Percentiles rank a stretch among this genome's conserved stretches.
Evolutionary conservation across 106 monocot species (phyloP).

Genomic region (Dioscorea alata): DNA sequence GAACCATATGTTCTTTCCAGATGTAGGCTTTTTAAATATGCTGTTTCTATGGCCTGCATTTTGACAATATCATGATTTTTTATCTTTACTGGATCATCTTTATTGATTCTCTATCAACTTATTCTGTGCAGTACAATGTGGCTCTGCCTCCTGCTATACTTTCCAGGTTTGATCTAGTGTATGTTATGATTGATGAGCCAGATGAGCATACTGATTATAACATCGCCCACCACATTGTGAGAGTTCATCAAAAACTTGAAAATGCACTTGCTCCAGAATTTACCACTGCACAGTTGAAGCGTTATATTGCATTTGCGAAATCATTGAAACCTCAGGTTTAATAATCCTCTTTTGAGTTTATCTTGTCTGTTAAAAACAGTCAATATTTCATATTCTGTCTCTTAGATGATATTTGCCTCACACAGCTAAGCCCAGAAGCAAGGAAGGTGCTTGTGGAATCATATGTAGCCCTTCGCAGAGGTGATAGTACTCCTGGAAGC

Average conservation of each 20-base stretch:
- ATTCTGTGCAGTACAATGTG: conserved; percentile 79
- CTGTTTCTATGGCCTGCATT: too few relatives aligned
- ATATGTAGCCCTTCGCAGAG: conserved; percentile 86
- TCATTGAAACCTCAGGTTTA: conserved; percentile 85
- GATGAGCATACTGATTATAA: conserved; percentile 93
- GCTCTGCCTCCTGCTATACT: conserved; percentile 81
- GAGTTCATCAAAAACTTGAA: conserved; percentile 92
- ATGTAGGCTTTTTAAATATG: too few relatives aligned
- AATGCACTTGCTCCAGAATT: conserved; percentile 89
- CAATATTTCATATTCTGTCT: neutral
- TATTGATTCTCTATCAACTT: neutral
- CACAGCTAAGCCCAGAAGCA: conserved; percentile 83
- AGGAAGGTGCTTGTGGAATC: conserved; percentile 83
- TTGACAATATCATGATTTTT: too few relatives aligned
- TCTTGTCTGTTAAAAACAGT: neutral
- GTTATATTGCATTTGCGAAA: conserved; percentile 88
- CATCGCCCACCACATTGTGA: conserved; percentile 98
- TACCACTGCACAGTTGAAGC: conserved; percentile 80
- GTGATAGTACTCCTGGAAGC: conserved; percentile 90
- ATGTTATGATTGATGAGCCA: conserved; percentile 97
- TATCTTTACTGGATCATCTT: neutral
- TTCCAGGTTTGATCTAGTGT: conserved; percentile 78
- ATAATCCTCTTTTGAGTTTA: neutral
- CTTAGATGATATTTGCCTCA: neutral
- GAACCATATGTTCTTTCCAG: too few relatives aligned